Evolutionary conservation across 1,284 basidiomycete species (phyloP).

Genomic region (Limonomyces culmigenus): DNA sequence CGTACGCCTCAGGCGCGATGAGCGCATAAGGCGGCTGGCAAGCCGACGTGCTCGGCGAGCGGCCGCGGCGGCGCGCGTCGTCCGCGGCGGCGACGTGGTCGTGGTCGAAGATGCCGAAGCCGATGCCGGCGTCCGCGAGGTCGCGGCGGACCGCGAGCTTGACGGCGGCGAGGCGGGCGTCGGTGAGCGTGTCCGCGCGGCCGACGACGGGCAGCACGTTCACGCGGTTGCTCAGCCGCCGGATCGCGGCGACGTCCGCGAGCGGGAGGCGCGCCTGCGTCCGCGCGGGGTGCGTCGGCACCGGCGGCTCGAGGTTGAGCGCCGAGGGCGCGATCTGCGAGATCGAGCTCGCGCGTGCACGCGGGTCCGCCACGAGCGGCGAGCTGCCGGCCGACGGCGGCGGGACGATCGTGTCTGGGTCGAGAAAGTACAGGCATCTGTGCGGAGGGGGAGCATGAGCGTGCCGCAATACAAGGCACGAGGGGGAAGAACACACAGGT

Average conservation of each 20-base stretch:
- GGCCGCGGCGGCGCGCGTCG: slow-evolving; percentile 14
- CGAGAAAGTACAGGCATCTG: slow-evolving; percentile 69
- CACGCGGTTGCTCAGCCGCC: slow-evolving; percentile 87
- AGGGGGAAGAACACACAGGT: slow-evolving; percentile 42
- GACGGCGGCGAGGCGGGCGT: slow-evolving; percentile 65
- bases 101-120: slow-evolving; percentile 67
- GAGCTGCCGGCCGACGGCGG: slow-evolving; percentile 43
- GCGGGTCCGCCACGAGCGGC: slow-evolving; percentile 42
- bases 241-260: slow-evolving; percentile 98
- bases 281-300: slow-evolving; percentile 69
- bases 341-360: slow-evolving; percentile 42
- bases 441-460: slow-evolving; percentile 10
- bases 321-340: slow-evolving; percentile 52
- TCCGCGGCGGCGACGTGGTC: neutral
- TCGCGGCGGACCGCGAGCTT: slow-evolving; percentile 64
- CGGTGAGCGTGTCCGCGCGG: slow-evolving; percentile 92
- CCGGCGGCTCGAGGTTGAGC: slow-evolving; percentile 62
- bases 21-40: slow-evolving; percentile 62
- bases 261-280: slow-evolving; percentile 85
- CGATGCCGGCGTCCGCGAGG: slow-evolving; percentile 64
- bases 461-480: slow-evolving; percentile 10
- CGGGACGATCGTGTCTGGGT: slow-evolving; percentile 59
- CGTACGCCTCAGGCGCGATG: slow-evolving; percentile 64
- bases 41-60: slow-evolving; percentile 36
- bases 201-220: slow-evolving; percentile 99